These are phyloP conservation scores for Cornus florida DNA, from an alignment of 148 eudicot genomes.

Conservation along the genomic window DNA sequence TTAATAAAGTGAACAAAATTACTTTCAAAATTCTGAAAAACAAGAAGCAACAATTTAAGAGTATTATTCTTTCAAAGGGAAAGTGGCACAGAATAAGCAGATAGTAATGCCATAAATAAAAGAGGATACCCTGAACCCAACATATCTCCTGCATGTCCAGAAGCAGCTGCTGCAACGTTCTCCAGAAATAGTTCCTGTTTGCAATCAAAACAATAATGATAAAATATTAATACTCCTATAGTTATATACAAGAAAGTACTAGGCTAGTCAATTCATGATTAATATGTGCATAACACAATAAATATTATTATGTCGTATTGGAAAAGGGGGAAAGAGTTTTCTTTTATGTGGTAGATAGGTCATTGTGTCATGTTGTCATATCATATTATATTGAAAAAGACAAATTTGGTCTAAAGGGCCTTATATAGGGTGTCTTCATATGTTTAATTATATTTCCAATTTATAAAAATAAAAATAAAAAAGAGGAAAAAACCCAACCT, in stretches of 20 bases:
- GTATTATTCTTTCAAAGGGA: conserved; percentile 28
- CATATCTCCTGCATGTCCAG: conserved; percentile 47
- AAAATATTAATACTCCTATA: not conserved
- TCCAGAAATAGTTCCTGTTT: conserved; percentile 72
- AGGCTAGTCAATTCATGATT: not conserved
- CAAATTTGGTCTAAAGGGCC: too few relatives aligned
- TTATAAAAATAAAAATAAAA: too few relatives aligned
- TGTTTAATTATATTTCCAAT: too few relatives aligned
- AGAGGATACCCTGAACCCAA: conserved; percentile 43
- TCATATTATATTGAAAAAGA: too few relatives aligned
- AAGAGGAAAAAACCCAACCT: too few relatives aligned
- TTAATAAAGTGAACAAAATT: not conserved
- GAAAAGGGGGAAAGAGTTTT: too few relatives aligned
- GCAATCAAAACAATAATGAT: not conserved
- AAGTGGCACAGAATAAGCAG: conserved; percentile 30
- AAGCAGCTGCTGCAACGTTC: conserved; percentile 45
- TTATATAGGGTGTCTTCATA: too few relatives aligned
- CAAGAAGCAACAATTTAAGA: conserved; percentile 1
- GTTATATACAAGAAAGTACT: not conserved
- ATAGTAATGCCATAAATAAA: conserved; percentile 1
- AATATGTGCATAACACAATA: too few relatives aligned
- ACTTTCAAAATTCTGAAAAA: not conserved
- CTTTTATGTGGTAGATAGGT: too few relatives aligned
- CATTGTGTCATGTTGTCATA: too few relatives aligned
- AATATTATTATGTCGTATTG: too few relatives aligned